Base-by-base conservation (phyloP, 139 green algal genomes). In the Chlorella sp. region DNA sequence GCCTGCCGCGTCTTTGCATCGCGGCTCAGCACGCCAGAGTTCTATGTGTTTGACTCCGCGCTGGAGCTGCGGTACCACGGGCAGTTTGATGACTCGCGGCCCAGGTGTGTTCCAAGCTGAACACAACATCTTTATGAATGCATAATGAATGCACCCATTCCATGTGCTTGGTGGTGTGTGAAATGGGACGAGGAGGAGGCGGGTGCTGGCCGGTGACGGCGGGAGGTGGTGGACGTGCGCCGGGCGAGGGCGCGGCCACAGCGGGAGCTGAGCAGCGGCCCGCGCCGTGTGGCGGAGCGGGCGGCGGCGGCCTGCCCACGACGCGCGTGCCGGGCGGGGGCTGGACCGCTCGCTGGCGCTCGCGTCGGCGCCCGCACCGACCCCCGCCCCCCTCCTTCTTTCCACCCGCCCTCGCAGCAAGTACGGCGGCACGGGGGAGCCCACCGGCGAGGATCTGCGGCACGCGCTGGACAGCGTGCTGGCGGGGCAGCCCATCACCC, bases 21-120 rank as follows among this genome's bases (percentile, higher is more conserved):
- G 66, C 60, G 40, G n/a, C 35, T 65, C 43, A 71, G 31, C 71
- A 50, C 27, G 9, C 23, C 91, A 17, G 89, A 93, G 51, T 93
- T 93, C 33, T 91, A 81, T 86, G 80, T 97, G n/a, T 92, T 94
- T 77, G 83, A 87, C 43, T 3, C 27, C 0, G 70, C 84, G 9
- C 45, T 82, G 12, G 75, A 89, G 68, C 86, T 97, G 33, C 72
- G 46, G 4, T 97, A 97, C 79, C 92, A 97, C 68, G 93, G 91
- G 8, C 93, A 92, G 62, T 92, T 92, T 70, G 89, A 96, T 45
- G 70, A 81, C 55, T 80, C 79, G 19, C 75, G 89, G 0, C 90
- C 90, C 27, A 29, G 6, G n/a, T n/a, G n/a, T 33, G 41, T n/a
- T 41, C 40, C 29, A 29, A 38, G 23, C 55, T 59, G 6, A 19